Conservation (phyloP, 192 early-diverging fungal genomes). For the Podila epicladia region DNA sequence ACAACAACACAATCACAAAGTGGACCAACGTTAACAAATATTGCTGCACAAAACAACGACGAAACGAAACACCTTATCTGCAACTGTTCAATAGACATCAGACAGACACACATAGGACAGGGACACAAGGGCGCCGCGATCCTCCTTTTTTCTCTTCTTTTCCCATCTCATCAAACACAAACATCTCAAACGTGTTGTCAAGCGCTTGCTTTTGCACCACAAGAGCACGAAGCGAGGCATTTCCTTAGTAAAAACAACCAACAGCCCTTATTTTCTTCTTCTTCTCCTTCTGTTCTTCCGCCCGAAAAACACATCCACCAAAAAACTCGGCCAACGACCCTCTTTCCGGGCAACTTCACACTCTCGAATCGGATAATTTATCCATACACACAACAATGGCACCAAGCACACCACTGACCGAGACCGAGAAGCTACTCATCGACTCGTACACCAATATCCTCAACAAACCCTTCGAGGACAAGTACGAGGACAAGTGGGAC, state of each 20-base stretch:
- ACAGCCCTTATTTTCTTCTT: not conserved
- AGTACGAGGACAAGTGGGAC: conserved; percentile 48
- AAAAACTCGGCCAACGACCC: not conserved
- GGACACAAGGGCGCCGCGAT: no score
- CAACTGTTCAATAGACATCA: no score
- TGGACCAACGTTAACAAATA: no score
- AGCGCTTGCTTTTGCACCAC: not conserved
- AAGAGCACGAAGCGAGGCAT: not conserved
- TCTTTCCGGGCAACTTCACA: not conserved
- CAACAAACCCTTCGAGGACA: conserved; percentile 44
- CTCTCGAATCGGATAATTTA: not conserved
- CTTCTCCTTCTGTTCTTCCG: no score
- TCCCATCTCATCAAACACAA: conserved; percentile 1
- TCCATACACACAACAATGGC: not conserved
- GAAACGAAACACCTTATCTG: no score
- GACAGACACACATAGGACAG: no score
- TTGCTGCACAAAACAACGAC: no score
- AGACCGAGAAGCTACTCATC: conserved; percentile 41
- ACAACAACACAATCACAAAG: no score
- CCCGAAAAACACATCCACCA: not conserved
- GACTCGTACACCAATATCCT: conserved; percentile 49
- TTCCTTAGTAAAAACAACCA: not conserved
- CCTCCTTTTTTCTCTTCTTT: not conserved
- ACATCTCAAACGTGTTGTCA: not conserved
- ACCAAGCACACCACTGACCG: conserved; percentile 24